A percentile compares a stretch with the other conserved stretches of the same genome.
Conservation (phyloP, 345 rosid genomes). For the Reutealis trisperma region DNA sequence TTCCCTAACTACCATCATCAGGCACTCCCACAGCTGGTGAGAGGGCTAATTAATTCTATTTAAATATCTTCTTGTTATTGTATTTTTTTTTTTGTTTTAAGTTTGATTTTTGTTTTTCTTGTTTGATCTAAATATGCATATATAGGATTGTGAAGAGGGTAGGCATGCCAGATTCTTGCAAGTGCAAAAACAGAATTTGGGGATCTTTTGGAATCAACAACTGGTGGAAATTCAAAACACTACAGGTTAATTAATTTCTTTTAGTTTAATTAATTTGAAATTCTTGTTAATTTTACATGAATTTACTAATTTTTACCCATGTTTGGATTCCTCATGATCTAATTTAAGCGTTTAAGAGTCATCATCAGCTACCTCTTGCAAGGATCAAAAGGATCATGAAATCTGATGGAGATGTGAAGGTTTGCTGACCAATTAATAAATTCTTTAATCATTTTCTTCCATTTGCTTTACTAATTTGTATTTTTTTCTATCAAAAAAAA, state of each 20-base stretch:
- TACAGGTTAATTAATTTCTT: slow-evolving; percentile 18
- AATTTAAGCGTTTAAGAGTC: slow-evolving; percentile 25
- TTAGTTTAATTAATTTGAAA: background rate
- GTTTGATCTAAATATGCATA: too few relatives aligned
- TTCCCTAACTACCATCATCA: background rate
- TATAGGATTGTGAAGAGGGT: slow-evolving; percentile 9
- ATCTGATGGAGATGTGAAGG: slow-evolving; percentile 38
- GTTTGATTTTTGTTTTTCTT: background rate
- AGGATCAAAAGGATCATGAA: slow-evolving; percentile 48
- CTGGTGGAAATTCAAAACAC: slow-evolving; percentile 18
- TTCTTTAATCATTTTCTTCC: background rate
- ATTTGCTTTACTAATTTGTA: background rate
- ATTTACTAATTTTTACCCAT: background rate
- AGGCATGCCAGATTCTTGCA: background rate
- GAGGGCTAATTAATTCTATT: background rate
- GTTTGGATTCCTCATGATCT: background rate
- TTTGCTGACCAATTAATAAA: slow-evolving; percentile 12
- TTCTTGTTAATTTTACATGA: background rate
- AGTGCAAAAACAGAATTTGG: slow-evolving; percentile 8
- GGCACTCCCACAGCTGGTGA: slow-evolving; percentile 7
- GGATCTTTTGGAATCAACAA: slow-evolving; percentile 32
- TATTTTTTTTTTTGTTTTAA: background rate
- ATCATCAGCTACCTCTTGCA: slow-evolving; percentile 32
- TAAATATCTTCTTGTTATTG: background rate
- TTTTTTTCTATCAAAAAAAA: too few relatives aligned